Evolutionary conservation across 2,329 filamentous ascomycete species (phyloP).

Genomic region (Xylaria sp.): DNA sequence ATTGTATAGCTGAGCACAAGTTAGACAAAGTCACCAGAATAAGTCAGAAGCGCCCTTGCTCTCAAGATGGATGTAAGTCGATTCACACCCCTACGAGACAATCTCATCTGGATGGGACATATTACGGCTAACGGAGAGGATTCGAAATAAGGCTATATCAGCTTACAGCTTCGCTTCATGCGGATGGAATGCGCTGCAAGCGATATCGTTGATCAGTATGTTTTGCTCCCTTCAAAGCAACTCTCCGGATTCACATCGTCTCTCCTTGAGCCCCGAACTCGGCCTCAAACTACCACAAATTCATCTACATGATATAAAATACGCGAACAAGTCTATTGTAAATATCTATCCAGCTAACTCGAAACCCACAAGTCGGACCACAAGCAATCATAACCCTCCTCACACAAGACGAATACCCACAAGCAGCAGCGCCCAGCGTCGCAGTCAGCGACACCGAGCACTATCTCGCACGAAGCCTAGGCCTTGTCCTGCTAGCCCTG

Average conservation of each 20-base stretch:
- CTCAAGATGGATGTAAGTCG: conserved; percentile 47
- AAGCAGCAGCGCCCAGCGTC: neutral
- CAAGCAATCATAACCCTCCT: conserved; percentile 56
- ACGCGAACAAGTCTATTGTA: neutral
- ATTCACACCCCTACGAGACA: neutral
- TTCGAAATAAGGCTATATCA: conserved; percentile 56
- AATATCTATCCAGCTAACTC: conserved; percentile 5
- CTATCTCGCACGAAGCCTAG: conserved; percentile 79
- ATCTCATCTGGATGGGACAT: no score
- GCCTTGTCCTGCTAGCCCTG: conserved; percentile 73
- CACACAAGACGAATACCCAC: conserved; percentile 26
- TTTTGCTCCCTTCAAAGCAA: neutral
- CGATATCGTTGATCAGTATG: conserved; percentile 55
- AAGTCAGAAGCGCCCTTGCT: neutral
- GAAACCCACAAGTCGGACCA: conserved; percentile 27
- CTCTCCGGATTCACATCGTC: neutral
- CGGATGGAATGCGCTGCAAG: conserved; percentile 63
- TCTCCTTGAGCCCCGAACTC: no score
- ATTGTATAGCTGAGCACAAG: neutral
- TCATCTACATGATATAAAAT: neutral
- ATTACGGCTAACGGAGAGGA: neutral
- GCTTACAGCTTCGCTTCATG: conserved; percentile 63
- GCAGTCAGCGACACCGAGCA: conserved; percentile 66
- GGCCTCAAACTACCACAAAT: neutral
- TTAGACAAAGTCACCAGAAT: neutral